Evolutionary conservation across 257 asterid genomes (phyloP), one percentile per base, ranked within the genome.

Genomic region (Solanum sparsipilum): DNA sequence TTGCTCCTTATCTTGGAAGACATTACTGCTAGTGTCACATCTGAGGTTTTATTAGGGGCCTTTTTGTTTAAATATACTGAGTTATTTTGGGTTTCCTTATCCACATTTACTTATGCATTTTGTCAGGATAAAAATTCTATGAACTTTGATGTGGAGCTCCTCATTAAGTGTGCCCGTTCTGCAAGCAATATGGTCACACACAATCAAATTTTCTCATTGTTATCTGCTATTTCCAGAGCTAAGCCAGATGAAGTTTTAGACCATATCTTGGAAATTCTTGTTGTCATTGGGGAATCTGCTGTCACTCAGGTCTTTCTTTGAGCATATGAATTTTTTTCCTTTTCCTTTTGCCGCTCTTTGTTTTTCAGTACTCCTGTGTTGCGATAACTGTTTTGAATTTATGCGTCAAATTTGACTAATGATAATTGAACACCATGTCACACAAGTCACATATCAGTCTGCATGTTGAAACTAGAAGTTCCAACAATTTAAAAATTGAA

Each of bases 161-260:
- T 97, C 84, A 92, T 94, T 87, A 93, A 89, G 60, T 96, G 96
- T 93, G 98, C 95, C 90, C 98, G 95, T 83, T 88, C 92, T 58
- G 90, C 98, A 85, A 90, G 87, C 67, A 93, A 94, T 87, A 91
- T 93, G 9, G 86, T 91, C 86, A 95, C 98, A 87, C 93, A 98
- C 89, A 96, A 97, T 87, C 96, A 94, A 68, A 92, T 92, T n/a
- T 92, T 97, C 90, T 94, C 98, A 16, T 89, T 97, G 90, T 92
- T 97, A 88, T 92, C 98, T 36, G 85, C 96, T 83, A 91, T 96
- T 88, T 94, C 94, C 68, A 95, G 92, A 92, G 91, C 94, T 83
- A 83, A 93, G 84, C 99, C 99, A 32, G 98, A 92, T 41, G 89
- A 93, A 89, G 95, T 97, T 88, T 91, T 93, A 93, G 96, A 92